These are phyloP conservation scores for Phytophthora citricola DNA, from an alignment of 352 stramenopile species.

Conservation along the genomic window DNA sequence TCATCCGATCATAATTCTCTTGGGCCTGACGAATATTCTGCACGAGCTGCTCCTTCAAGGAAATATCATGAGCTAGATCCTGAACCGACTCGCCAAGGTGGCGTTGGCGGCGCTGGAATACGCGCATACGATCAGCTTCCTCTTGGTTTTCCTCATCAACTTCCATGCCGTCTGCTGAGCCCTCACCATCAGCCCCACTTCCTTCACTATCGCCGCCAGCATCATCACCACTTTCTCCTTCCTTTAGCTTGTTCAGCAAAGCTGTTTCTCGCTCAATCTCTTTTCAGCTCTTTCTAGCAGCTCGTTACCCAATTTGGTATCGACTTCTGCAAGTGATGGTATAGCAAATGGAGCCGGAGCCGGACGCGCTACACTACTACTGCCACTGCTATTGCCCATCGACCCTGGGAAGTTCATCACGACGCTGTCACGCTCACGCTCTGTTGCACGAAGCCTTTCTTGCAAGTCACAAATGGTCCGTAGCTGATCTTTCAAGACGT, in stretches of 20 bases:
- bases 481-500: constrained; percentile 80
- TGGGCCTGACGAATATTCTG: constrained; percentile 80
- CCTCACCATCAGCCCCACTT: constrained; percentile 43
- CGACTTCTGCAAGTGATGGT: constrained; percentile 49
- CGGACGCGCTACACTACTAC: constrained; percentile 22
- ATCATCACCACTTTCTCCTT: constrained; percentile 58
- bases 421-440: constrained; percentile 71
- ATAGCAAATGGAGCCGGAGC: constrained; percentile 39
- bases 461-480: constrained; percentile 82
- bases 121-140: constrained; percentile 79
- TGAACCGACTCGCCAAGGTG: constrained; percentile 84
- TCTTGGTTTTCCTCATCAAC: constrained; percentile 57
- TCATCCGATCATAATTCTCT: constrained; percentile 86
- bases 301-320: constrained; percentile 67
- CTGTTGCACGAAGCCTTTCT: constrained; percentile 72
- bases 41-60: constrained; percentile 86
- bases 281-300: constrained; percentile 71
- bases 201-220: constrained; percentile 45
- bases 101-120: constrained; percentile 83
- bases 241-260: constrained; percentile 76
- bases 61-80: constrained; percentile 85
- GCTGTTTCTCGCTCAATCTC: constrained; percentile 83
- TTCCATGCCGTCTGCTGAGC: constrained; percentile 45
- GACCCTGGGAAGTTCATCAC: constrained; percentile 46
- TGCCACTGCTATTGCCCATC: constrained; percentile 2